Evolutionary conservation across 202 grass and related monocot genomes (phyloP), one percentile per base, ranked within the genome.

Genomic region (Carex arenaria): DNA sequence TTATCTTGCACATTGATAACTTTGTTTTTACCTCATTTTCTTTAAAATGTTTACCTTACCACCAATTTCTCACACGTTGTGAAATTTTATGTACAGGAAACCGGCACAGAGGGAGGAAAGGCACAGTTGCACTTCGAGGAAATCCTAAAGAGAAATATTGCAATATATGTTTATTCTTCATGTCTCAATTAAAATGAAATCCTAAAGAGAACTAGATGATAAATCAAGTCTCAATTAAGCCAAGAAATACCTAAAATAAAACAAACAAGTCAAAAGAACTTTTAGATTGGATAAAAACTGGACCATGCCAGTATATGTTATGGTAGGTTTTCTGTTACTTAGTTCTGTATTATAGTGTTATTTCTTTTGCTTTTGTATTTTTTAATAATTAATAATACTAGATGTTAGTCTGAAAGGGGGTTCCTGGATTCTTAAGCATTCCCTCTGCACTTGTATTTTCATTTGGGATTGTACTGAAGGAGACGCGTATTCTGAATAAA

Each of bases 401-500:
- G 8, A 88, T 61, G 85, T 90, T 59, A 56, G 14, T 62, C 26
- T 60, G 23, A n/a, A 84, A 97, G 91, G 89, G 87, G 13, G 88
- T 90, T 75, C 80, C 95, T 89, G 95, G 91, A 26, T 83, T 98
- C 78, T 83, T 95, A 67, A 90, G 89, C 53, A 87, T 95, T 61
- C 95, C 95, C 5, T 90, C 86, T 43, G 87, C 74, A 45, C 82
- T 97, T 66, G 87, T 97, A 64, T 83, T 94, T 61, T 85, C 65
- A 59, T 85, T 91, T 38, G 94, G 92, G 47, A 59, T 94, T 31
- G 72, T 94, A 5, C 65, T 97, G 30, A 94, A 93, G 85, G 94
- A 94, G 74, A 85, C 15, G 17, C 67, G 7, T 12, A 79, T 40
- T 51, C 40, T n/a, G n/a, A n/a, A n/a, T n/a, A n/a, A 26, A 26